phyloP scores from a whole-genome alignment of 2,329 filamentous ascomycete species.

The Fusarium aywerte region DNA sequence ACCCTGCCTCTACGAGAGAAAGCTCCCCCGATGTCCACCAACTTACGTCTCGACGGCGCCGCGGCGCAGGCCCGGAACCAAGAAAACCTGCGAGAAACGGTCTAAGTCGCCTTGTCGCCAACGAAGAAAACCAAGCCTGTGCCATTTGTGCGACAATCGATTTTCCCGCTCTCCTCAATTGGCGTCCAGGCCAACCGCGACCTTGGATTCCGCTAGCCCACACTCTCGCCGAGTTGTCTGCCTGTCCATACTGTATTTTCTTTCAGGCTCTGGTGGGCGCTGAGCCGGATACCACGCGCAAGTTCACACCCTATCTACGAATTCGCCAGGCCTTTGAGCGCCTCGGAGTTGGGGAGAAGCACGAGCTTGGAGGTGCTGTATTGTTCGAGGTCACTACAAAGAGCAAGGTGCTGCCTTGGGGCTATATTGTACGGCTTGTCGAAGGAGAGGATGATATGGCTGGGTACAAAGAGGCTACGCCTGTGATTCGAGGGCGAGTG shows the following conservation, averaged over 20 bases:
- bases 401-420: conserved; percentile 52
- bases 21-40: conserved; percentile 51
- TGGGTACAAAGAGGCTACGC: conserved; percentile 35
- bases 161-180: conserved; percentile 52
- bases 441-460: conserved; percentile 42
- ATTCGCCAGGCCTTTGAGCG: conserved; percentile 54
- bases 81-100: conserved; percentile 46
- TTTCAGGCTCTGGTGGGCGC: conserved; percentile 51
- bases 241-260: conserved; percentile 54
- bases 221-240: conserved; percentile 44
- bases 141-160: conserved; percentile 51
- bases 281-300: conserved; percentile 46
- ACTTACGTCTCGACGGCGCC: conserved; percentile 47
- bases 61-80: conserved; percentile 33
- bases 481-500: conserved; percentile 48
- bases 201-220: conserved; percentile 53
- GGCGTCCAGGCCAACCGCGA: conserved; percentile 50
- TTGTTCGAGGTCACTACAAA: conserved; percentile 53
- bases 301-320: conserved; percentile 54
- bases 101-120: conserved; percentile 45
- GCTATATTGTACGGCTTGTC: conserved; percentile 50
- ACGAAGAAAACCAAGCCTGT: conserved; percentile 47
- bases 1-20: conserved; percentile 40
- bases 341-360: conserved; percentile 52
- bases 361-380: conserved; percentile 51